Evolutionary conservation across 495 filamentous ascomycete species (phyloP).

Genomic region (Aspergillus avenaceus): DNA sequence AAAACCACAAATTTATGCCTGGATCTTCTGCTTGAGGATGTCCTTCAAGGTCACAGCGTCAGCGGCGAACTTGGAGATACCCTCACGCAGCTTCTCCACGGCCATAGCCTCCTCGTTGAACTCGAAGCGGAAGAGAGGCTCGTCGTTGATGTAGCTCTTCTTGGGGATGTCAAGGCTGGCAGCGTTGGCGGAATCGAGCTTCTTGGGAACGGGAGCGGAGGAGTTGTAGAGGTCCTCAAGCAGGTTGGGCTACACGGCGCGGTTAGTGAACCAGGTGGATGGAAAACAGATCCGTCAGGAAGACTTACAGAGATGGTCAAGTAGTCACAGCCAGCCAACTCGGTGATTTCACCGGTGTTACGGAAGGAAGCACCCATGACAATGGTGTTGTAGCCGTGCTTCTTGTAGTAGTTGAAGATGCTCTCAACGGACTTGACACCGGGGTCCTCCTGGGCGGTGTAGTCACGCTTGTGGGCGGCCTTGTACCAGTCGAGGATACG

Average conservation of each 20-base stretch:
- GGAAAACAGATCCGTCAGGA: not conserved
- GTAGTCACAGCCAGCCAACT: conserved; percentile 98
- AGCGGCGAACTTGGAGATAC: conserved; percentile 98
- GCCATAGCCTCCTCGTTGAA: conserved; percentile 99
- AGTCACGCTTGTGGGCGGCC: conserved; percentile 90
- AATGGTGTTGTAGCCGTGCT: conserved; percentile 95
- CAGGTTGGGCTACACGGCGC: conserved; percentile 65
- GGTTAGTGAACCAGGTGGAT: not conserved
- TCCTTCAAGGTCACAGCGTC: conserved; percentile 92
- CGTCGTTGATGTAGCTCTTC: conserved; percentile 86
- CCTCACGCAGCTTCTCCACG: conserved; percentile 96
- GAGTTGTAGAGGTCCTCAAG: conserved; percentile 92
- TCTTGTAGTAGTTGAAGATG: conserved; percentile 99
- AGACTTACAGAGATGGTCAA: conserved; percentile 91
- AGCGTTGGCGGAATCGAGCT: conserved; percentile 73
- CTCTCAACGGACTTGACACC: conserved; percentile 91
- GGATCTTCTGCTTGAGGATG: conserved; percentile 82
- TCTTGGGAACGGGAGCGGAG: conserved; percentile 74
- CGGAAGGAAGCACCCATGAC: conserved; percentile 99
- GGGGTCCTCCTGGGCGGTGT: conserved; percentile 82
- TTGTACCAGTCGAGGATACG: conserved; percentile 99
- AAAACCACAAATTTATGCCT: conserved; percentile 34
- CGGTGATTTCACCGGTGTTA: conserved; percentile 91
- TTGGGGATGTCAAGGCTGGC: conserved; percentile 68
- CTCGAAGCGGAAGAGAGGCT: conserved; percentile 91